A percentile compares a stretch with the other conserved stretches of the same genome.
phyloP scores from a whole-genome alignment of 1,139 yeast species.

The Lodderomyces pseudojiufengensis region DNA sequence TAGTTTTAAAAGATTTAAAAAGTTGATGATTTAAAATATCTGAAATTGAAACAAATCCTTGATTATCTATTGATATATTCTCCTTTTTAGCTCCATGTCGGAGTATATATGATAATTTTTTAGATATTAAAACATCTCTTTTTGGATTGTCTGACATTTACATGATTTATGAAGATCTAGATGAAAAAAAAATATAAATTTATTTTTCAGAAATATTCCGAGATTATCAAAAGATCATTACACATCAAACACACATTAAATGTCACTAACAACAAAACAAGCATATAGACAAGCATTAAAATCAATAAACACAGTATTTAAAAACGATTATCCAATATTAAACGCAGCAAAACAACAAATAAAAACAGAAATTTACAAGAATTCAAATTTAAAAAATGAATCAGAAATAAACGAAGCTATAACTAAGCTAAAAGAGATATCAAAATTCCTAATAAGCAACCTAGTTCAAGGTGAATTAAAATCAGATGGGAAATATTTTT shows the following conservation, averaged over 20 bases:
- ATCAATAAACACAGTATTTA: constrained; percentile 69
- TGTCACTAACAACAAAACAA: constrained; percentile 21
- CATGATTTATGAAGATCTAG: background rate
- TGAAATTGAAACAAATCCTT: constrained; percentile 61
- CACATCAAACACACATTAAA: too few species aligned
- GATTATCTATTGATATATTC: constrained; percentile 54
- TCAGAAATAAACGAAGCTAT: constrained; percentile 51
- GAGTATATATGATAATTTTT: constrained; percentile 68
- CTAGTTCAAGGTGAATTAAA: constrained; percentile 77
- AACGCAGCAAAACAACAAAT: constrained; percentile 64
- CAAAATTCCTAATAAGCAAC: constrained; percentile 62
- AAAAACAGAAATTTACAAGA: constrained; percentile 50
- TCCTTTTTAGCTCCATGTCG: constrained; percentile 85
- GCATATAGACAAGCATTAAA: constrained; percentile 71
- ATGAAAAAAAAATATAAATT: background rate
- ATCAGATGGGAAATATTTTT: constrained; percentile 42
- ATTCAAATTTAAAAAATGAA: constrained; percentile 27
- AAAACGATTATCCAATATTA: constrained; percentile 50
- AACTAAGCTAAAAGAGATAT: constrained; percentile 62
- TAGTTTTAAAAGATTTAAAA: constrained; percentile 52
- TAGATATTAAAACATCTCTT: constrained; percentile 60
- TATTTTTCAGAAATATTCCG: too few species aligned
- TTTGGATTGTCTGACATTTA: constrained; percentile 17
- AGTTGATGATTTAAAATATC: constrained; percentile 56
- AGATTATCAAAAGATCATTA: too few species aligned